These are phyloP conservation scores for Komagataella pseudopastoris DNA, from an alignment of 805 yeast species.

Conservation along the genomic window DNA sequence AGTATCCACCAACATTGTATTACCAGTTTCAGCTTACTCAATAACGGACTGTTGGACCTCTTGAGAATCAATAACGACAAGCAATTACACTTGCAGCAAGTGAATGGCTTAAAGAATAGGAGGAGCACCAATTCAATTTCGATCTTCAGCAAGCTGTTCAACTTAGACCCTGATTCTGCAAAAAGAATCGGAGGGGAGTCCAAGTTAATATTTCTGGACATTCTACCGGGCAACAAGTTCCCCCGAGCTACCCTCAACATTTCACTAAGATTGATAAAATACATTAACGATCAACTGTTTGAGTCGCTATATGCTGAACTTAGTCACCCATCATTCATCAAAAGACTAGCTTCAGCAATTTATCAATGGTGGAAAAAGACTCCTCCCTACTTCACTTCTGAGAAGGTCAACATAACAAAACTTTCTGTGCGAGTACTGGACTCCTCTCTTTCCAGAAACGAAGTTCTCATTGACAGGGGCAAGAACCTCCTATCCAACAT, in stretches of 20 bases:
- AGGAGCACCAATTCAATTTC: not conserved
- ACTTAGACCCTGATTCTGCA: not conserved
- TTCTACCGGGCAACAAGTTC: constrained; percentile 7
- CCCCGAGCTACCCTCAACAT: not conserved
- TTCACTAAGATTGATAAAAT: not conserved
- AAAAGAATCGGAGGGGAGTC: constrained; percentile 12
- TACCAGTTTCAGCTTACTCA: constrained; percentile 12
- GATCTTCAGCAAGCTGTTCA: not conserved
- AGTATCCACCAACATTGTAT: constrained; percentile 13
- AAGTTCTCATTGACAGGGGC: not conserved
- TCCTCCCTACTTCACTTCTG: not conserved
- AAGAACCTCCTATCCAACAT: not conserved
- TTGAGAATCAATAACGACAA: constrained; percentile 16
- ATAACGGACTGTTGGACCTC: constrained; percentile 15
- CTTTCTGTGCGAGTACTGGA: not conserved
- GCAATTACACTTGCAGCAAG: constrained; percentile 9
- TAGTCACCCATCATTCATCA: not conserved
- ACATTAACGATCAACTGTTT: not conserved
- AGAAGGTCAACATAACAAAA: not conserved
- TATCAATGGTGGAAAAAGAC: not conserved
- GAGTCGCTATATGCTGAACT: not conserved
- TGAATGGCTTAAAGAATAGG: constrained; percentile 7
- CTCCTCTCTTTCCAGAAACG: not conserved
- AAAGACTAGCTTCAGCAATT: not conserved
- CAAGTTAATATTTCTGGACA: constrained; percentile 17